phyloP scores from a whole-genome alignment of 1,284 basidiomycete genomes.

The Ganoderma multipileum region DNA sequence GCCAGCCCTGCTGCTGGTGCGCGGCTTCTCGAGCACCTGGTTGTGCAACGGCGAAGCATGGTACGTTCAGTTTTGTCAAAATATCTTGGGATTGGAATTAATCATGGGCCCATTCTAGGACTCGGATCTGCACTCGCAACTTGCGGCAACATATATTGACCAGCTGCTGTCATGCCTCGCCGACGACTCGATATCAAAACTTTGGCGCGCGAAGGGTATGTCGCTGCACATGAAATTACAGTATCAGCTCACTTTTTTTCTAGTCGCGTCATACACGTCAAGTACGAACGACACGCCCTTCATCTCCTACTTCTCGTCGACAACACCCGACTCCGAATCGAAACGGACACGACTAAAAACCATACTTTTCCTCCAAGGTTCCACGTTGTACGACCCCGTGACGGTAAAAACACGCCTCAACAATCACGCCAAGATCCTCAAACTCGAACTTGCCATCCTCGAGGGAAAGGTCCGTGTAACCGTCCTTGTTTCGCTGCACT shows the following conservation, averaged over 20 bases:
- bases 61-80: slow-evolving; percentile 44
- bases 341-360: slow-evolving; percentile 80
- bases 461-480: slow-evolving; percentile 75
- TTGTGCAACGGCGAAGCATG: slow-evolving; percentile 71
- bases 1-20: slow-evolving; percentile 66
- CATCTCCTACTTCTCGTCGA: slow-evolving; percentile 67
- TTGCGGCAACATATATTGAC: slow-evolving; percentile 62
- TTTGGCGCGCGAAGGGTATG: slow-evolving; percentile 78
- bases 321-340: slow-evolving; percentile 76
- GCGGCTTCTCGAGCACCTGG: slow-evolving; percentile 81
- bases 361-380: slow-evolving; percentile 81
- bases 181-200: slow-evolving; percentile 59
- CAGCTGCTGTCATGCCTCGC: slow-evolving; percentile 56
- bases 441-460: slow-evolving; percentile 80
- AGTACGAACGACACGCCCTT: slow-evolving; percentile 65
- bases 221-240: background rate
- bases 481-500: background rate
- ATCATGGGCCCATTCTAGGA: slow-evolving; percentile 45
- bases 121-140: slow-evolving; percentile 61
- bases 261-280: slow-evolving; percentile 56
- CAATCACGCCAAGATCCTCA: slow-evolving; percentile 59
- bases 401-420: slow-evolving; percentile 55
- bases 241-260: slow-evolving; percentile 35
- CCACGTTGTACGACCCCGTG: slow-evolving; percentile 67
- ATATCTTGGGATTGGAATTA: background rate